Conservation (phyloP, 2,329 filamentous ascomycete species). For the Aspergillus transmontanensis region DNA sequence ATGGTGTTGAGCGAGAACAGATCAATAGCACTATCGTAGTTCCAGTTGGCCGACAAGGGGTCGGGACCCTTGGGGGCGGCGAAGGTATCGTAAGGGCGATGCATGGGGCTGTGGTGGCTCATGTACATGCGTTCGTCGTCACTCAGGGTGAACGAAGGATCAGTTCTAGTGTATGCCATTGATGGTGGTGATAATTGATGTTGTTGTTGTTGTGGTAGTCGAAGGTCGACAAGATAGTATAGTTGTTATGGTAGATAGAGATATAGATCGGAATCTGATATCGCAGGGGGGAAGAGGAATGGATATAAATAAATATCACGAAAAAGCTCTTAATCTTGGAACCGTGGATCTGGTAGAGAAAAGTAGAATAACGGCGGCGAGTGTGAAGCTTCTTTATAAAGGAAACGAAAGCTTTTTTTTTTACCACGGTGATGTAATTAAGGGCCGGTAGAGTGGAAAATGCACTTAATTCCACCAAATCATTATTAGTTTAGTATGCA, state of each 20-base stretch:
- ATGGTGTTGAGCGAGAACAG: conserved; percentile 36
- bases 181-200: neutral
- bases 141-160: conserved; percentile 14
- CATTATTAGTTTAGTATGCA: neutral
- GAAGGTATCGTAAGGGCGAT: conserved; percentile 16
- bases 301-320: neutral
- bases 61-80: conserved; percentile 27
- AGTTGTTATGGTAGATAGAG: neutral
- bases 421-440: conserved; percentile 16
- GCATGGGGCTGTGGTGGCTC: conserved; percentile 15
- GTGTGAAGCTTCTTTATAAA: conserved; percentile 17
- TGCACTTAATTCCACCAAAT: neutral
- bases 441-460: neutral
- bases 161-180: conserved; percentile 17
- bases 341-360: conserved; percentile 17
- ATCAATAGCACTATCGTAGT: conserved; percentile 38
- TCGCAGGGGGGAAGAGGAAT: neutral
- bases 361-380: neutral
- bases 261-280: neutral
- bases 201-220: neutral
- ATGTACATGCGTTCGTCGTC: conserved; percentile 20
- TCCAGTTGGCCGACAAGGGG: conserved; percentile 39
- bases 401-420: neutral
- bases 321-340: conserved; percentile 12
- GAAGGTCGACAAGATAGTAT: neutral